phyloP scores from a whole-genome alignment of 2,329 filamentous ascomycete species.

The Sordariomycetes sp. region DNA sequence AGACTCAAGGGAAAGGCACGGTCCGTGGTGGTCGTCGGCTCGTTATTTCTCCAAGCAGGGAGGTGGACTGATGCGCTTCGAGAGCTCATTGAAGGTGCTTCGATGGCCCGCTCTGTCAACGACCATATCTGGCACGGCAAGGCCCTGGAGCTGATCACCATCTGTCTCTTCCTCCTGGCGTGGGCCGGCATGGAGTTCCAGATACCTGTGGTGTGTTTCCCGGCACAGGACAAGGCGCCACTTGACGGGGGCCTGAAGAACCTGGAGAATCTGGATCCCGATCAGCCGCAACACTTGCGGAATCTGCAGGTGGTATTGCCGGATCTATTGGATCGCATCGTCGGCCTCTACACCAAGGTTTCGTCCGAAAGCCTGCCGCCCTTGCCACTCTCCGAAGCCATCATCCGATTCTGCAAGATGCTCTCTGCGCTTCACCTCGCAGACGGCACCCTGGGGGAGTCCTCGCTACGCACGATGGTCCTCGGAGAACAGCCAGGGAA shows the following conservation, averaged over 20 bases:
- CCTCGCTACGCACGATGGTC: constrained; percentile 54
- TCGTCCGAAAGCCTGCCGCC: constrained; percentile 61
- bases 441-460: constrained; percentile 50
- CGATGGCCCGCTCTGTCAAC: constrained; percentile 64
- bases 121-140: constrained; percentile 98
- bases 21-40: constrained; percentile 69
- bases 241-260: constrained; percentile 9
- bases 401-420: constrained; percentile 63
- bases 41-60: constrained; percentile 78
- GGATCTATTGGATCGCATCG: constrained; percentile 64
- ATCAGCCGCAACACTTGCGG: constrained; percentile 41
- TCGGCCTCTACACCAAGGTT: constrained; percentile 62
- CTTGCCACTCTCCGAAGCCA: constrained; percentile 60
- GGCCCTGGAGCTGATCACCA: constrained; percentile 75
- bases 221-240: constrained; percentile 35
- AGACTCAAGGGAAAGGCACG: constrained; percentile 74
- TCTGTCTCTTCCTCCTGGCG: constrained; percentile 72
- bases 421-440: constrained; percentile 56
- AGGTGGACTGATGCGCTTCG: constrained; percentile 82
- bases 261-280: constrained; percentile 20
- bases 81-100: constrained; percentile 72
- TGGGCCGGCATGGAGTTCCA: constrained; percentile 80
- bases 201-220: constrained; percentile 49
- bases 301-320: constrained; percentile 52
- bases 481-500: constrained; percentile 45